Percentiles rank a stretch among this genome's conserved stretches.
Evolutionary conservation across 2,329 filamentous ascomycete species (phyloP).

Genomic region (Ophiostoma triangulosporum): DNA sequence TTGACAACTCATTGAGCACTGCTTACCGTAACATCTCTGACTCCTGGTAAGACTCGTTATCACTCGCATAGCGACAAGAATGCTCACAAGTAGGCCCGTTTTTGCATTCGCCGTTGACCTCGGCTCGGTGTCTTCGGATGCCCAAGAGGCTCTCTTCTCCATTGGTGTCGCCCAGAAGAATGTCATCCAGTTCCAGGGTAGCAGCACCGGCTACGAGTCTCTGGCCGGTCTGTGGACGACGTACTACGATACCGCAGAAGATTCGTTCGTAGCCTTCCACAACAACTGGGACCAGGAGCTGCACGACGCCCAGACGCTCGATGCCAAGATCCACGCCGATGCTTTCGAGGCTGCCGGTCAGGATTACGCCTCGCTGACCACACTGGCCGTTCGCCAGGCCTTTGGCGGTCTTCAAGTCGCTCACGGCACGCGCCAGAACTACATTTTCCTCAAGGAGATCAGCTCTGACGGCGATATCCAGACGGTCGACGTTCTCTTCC

Average conservation of each 20-base stretch:
- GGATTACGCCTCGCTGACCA: conserved; percentile 63
- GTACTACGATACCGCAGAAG: conserved; percentile 49
- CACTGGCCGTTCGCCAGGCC: conserved; percentile 66
- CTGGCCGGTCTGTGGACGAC: conserved; percentile 68
- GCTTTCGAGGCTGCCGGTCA: conserved; percentile 53
- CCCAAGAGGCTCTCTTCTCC: conserved; percentile 47
- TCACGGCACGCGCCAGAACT: conserved; percentile 52
- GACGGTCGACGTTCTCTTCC: conserved; percentile 79
- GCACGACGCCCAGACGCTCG: conserved; percentile 47
- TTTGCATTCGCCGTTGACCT: conserved; percentile 64
- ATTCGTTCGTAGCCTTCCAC: conserved; percentile 61
- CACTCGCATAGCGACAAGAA: too few species aligned
- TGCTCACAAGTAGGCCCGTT: conserved; percentile 56
- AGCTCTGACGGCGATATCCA: conserved; percentile 78
- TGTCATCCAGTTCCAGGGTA: conserved; percentile 62
- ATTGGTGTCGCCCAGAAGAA: conserved; percentile 65
- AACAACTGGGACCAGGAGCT: conserved; percentile 53
- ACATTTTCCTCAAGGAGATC: conserved; percentile 81
- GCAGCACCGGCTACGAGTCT: conserved; percentile 42
- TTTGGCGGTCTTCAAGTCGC: conserved; percentile 65
- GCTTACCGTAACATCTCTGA: conserved; percentile 54
- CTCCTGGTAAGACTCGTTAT: conserved; percentile 27
- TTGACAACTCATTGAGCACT: conserved; percentile 51
- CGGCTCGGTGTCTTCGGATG: conserved; percentile 24
- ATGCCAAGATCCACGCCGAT: conserved; percentile 52